Evolutionary conservation across 2,329 filamentous ascomycete species (phyloP), one percentile per base, ranked within the genome.

Genomic region (Juglanconis oblonga): DNA sequence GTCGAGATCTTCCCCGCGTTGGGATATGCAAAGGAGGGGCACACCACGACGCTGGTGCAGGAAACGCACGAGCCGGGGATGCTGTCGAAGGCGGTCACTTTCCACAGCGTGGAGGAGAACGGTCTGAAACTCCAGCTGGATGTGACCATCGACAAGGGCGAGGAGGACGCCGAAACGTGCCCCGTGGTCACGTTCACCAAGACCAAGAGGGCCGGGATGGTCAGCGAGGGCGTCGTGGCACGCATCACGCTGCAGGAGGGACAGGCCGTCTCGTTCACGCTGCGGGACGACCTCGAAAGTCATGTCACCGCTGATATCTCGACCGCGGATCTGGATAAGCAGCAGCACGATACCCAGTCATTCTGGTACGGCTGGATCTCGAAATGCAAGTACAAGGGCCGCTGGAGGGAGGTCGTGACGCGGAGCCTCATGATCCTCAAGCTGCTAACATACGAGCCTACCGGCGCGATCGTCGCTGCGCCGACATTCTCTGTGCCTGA

Each of bases 401-500:
- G 86, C 38, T 92, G 89, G 83, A 80, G 87, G 56, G 88, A 66
- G 71, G 85, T 89, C 3, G 87, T 92, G 5, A 79, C 81, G 32
- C 80, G 89, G 58, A 91, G 88, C 68, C 75, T 92, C 54, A 83
- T 92, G 77, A 85, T 91, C 56, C 73, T 92, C 49, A 92, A 92
- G 72, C 79, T 92, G 73, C 78, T 92, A 66, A 92, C 89, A 0
- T 92, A 87, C 66, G 89, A 92, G 68, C 89, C 89, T 0, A 92
- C 89, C 0, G 89, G 90, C 2, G 90, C 89, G 8, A 92, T 92
- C 54, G 81, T 92, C 38, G 90, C 89, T 1, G 83, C 89, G 1
- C 89, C 90, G 0, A 92, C 89, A 0, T 93, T 92, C 67, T 91
- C 89, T 0, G 81, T 92, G 1, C 89, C 89, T 0, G 89, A 92